Evolutionary conservation across 1,284 basidiomycete species (phyloP).

Genomic region (Apiotrichum brassicae): DNA sequence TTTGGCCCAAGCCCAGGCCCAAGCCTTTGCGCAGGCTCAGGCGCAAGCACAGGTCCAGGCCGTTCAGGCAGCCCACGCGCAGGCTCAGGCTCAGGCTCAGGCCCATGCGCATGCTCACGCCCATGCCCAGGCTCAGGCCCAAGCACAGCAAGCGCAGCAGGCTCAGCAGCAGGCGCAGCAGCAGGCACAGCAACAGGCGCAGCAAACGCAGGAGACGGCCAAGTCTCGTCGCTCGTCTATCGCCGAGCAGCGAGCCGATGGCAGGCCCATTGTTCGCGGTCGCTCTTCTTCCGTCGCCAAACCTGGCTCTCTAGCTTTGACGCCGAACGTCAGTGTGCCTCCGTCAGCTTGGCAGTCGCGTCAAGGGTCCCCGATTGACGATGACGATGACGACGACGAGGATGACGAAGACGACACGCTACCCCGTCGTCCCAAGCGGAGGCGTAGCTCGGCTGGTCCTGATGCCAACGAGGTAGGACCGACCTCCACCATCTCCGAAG

Average conservation of each 20-base stretch:
- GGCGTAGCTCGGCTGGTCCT: constrained; percentile 34
- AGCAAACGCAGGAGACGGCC: background rate
- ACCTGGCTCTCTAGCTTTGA: constrained; percentile 18
- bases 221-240: constrained; percentile 12
- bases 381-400: constrained; percentile 34
- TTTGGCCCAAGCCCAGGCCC: constrained; percentile 4
- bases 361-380: constrained; percentile 28
- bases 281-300: constrained; percentile 37
- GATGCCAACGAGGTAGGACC: constrained; percentile 7
- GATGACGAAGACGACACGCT: constrained; percentile 34
- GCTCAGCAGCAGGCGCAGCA: too few relatives aligned
- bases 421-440: constrained; percentile 31
- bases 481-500: constrained; percentile 47
- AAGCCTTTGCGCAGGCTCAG: constrained; percentile 12
- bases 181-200: background rate
- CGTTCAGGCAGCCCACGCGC: constrained; percentile 8
- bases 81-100: constrained; percentile 12
- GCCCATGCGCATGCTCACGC: constrained; percentile 20
- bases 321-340: constrained; percentile 31
- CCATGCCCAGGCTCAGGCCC: constrained; percentile 4
- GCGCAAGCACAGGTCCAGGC: constrained; percentile 7
- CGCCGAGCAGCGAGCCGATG: constrained; percentile 32
- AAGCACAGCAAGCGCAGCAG: constrained; percentile 8
- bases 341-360: constrained; percentile 42
- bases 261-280: constrained; percentile 33